Base-by-base conservation (phyloP, 129 eudicot species). In the Saussurea involucrata region DNA sequence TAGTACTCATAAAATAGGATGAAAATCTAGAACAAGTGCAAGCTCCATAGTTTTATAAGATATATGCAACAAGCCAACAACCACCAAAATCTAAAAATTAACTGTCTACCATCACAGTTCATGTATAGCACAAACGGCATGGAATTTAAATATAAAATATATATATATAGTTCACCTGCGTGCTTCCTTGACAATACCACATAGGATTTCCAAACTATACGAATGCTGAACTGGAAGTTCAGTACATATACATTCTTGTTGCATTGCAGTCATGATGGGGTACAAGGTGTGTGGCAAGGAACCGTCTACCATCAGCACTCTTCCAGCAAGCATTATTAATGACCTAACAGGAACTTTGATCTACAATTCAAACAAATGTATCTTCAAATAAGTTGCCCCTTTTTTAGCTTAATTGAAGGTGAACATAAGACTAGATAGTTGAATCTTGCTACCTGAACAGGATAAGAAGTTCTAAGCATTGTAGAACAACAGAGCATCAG, bases 231-330 rank as follows among this genome's bases (percentile, higher is more conserved):
- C 34, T 7, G 95, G 97, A 76, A 95, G 96, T 82, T 95, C 87
- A 61, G 83, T 80, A 75, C 96, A 89, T 28, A 89, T 75, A 72
- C 76, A 63, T 81, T 95, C 99, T 75, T 87, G 96, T 70, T 88
- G 92, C 96, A 89, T 87, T 29, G 88, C 83, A 73, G 88, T 83
- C 66, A 86, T 75, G 73, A 84, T 83, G 46, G 96, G 87, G 75
- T 82, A 82, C 63, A 85, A 76, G 12, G 88, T 79, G 32, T 64
- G 83, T 46, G 88, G 75, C 76, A 84, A 83, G 69, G 96, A 89
- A 55, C 97, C 96, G 83, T 92, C 96, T 34, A 95, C 88, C 89
- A 67, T 81, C 84, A 95, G 78, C 67, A 95, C 95, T 80, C 99
- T 89, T 77, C 77, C 81, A 75, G 79, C 82, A 57, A 92, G 85